Base-by-base conservation (phyloP, 2,329 filamentous ascomycete genomes). In the Exophiala sp. region DNA sequence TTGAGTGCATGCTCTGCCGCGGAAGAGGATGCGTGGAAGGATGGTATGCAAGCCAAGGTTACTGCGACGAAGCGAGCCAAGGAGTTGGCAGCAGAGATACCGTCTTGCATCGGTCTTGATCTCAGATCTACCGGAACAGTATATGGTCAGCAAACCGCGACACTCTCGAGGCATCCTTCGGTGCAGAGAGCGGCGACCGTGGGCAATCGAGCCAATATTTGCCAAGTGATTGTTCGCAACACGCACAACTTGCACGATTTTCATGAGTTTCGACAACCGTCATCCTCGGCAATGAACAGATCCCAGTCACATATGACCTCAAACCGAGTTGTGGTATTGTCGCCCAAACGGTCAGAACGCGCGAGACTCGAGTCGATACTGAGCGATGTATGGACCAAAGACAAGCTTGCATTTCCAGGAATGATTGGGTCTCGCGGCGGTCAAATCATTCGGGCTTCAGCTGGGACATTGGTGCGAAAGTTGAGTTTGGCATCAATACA, bases 381-480 rank as follows among this genome's bases (percentile, higher is more conserved):
- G 18, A 73, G 79, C 13, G 87, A 95, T 57, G 81, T 95, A 1
- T 96, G 90, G 85, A 94, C 86, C 11, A 82, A 83, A 43, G 86
- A 94, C 48, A 68, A 81, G 14, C 70, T 96, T 35, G 88, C 89
- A 1, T 93, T 85, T 63, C 88, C 90, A 13, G 88, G 88, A 1
- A 90, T 95, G 79, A 79, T 78, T 24, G 74, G 68, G 66, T 82
- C 70, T 66, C 80, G 65, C 66, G 81, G 71, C 70, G 85, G 95
- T 60, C 81, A 86, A 62, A 72, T 88, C 2, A 83, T 93, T 40
- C 78, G 86, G 43, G 80, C 80, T 34, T 88, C 85, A n/a, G 86
- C 89, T 10, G 88, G 87, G 29, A 86, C 86, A 1, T 80, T 95
- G 63, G 95, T 95, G 72, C 80, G 89, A 45, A 94, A 90, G 65